Evolutionary conservation across 805 yeast species (phyloP).

Genomic region (Middelhovenomyces tepae): DNA sequence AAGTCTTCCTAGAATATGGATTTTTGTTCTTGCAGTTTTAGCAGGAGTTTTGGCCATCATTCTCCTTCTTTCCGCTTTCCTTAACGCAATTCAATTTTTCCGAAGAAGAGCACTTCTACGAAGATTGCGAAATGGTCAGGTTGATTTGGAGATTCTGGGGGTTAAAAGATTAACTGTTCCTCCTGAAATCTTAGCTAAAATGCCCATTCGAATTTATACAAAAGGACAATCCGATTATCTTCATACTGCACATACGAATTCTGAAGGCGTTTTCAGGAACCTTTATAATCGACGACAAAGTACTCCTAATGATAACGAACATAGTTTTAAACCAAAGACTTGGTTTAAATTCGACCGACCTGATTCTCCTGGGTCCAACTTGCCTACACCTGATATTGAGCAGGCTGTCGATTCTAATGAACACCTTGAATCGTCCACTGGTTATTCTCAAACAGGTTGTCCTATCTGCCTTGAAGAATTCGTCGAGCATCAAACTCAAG

Average conservation of each 20-base stretch:
- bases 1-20: slow-evolving; percentile 6
- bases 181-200: slow-evolving; percentile 4
- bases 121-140: slow-evolving; percentile 7
- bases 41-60: slow-evolving; percentile 8
- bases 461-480: slow-evolving; percentile 71
- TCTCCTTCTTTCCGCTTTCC: slow-evolving; percentile 3
- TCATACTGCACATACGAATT: background rate
- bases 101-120: slow-evolving; percentile 6
- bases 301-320: too few species aligned
- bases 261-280: slow-evolving; percentile 1
- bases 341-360: background rate
- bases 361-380: background rate
- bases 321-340: too few species aligned
- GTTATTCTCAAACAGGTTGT: slow-evolving; percentile 34
- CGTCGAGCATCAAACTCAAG: slow-evolving; percentile 49
- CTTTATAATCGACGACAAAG: background rate
- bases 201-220: slow-evolving; percentile 7
- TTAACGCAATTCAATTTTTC: slow-evolving; percentile 8
- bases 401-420: background rate
- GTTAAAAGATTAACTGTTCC: slow-evolving; percentile 8
- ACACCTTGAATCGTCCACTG: slow-evolving; percentile 19
- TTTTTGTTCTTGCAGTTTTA: slow-evolving; percentile 9
- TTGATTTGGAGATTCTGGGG: slow-evolving; percentile 9
- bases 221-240: slow-evolving; percentile 1
- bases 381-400: background rate